Evolutionary conservation across 2,329 filamentous ascomycete genomes (phyloP).

Genomic region (Penicillium sp.): DNA sequence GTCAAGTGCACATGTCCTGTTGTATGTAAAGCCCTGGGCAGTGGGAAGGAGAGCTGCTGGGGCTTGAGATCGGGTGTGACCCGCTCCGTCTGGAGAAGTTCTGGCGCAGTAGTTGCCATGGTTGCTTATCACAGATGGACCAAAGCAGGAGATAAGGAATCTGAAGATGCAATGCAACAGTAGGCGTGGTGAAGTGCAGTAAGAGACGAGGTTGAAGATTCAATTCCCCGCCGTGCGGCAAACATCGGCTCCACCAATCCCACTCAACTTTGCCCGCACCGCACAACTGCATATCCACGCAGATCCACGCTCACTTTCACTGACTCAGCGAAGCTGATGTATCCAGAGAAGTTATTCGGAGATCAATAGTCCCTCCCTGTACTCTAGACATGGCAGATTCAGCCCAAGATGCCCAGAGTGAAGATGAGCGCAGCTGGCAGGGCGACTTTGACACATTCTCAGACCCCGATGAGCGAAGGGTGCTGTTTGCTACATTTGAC

Average conservation of each 20-base stretch:
- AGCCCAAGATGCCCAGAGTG: slow-evolving; percentile 1
- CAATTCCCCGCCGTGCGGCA: slow-evolving; percentile 10
- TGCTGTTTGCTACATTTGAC: slow-evolving; percentile 77
- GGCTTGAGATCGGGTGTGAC: slow-evolving; percentile 37
- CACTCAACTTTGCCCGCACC: slow-evolving; percentile 15
- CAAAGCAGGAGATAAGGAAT: not conserved
- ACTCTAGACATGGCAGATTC: slow-evolving; percentile 8
- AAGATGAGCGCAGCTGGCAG: slow-evolving; percentile 45
- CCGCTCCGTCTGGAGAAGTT: slow-evolving; percentile 16
- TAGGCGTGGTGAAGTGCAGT: not conserved
- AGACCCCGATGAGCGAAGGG: slow-evolving; percentile 74
- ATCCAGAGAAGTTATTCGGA: not conserved
- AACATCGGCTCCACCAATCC: slow-evolving; percentile 17
- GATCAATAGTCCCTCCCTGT: not conserved
- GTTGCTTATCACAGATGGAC: not conserved
- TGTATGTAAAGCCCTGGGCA: slow-evolving; percentile 55
- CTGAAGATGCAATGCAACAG: not conserved
- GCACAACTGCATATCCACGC: slow-evolving; percentile 5
- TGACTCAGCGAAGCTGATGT: not conserved
- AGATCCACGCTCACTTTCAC: not conserved
- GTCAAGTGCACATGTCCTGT: slow-evolving; percentile 58
- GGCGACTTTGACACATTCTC: slow-evolving; percentile 62
- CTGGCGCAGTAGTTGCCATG: slow-evolving; percentile 16
- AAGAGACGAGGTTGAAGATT: slow-evolving; percentile 6
- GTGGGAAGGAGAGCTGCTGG: slow-evolving; percentile 53